Evolutionary conservation across 2,329 filamentous ascomycete species (phyloP).

Genomic region (Sclerotinia sclerotiorum): DNA sequence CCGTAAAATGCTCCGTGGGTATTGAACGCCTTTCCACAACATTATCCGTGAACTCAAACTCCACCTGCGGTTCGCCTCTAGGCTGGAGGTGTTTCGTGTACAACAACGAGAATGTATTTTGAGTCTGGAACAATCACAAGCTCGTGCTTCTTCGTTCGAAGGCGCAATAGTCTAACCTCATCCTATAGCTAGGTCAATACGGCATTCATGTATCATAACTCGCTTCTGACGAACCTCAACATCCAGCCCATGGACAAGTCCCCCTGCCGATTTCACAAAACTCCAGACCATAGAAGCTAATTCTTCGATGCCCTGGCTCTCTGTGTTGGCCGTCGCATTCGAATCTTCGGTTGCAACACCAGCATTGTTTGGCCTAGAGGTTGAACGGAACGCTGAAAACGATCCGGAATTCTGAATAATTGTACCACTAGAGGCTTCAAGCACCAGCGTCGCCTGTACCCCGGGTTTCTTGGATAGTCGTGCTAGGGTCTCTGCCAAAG

Average conservation of each 20-base stretch:
- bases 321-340: background rate
- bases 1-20: conserved; percentile 22
- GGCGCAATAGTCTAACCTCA: conserved; percentile 70
- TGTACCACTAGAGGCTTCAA: conserved; percentile 69
- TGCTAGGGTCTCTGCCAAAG: conserved; percentile 33
- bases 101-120: conserved; percentile 75
- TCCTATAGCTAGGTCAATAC: conserved; percentile 50
- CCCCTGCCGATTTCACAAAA: conserved; percentile 68
- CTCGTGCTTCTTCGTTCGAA: conserved; percentile 84
- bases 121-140: conserved; percentile 78
- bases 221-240: conserved; percentile 53
- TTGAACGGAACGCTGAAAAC: conserved; percentile 47
- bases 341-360: conserved; percentile 14
- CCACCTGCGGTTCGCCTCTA: conserved; percentile 39
- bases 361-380: conserved; percentile 1
- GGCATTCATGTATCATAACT: background rate
- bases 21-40: conserved; percentile 22
- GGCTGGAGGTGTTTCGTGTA: conserved; percentile 76
- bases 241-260: conserved; percentile 71
- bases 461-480: conserved; percentile 71
- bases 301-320: conserved; percentile 54
- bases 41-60: background rate
- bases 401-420: conserved; percentile 74
- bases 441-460: conserved; percentile 73
- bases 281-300: conserved; percentile 75